Evolutionary conservation across 805 yeast species (phyloP).

Genomic region (Metschnikowia rubicola): DNA sequence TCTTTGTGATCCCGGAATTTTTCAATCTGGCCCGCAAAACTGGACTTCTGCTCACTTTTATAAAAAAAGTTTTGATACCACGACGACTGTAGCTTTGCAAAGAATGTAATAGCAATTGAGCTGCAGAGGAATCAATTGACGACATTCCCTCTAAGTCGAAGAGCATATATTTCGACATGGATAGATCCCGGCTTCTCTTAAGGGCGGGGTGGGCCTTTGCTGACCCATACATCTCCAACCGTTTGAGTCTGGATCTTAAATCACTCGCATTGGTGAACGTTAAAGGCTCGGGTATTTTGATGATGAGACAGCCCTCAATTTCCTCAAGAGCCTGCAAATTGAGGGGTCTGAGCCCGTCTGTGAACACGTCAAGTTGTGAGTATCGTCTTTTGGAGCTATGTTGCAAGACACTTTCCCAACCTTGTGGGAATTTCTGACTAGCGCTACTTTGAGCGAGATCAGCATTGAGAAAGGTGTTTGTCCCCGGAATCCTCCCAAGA

Average conservation of each 20-base stretch:
- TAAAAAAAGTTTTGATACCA: conserved; percentile 32
- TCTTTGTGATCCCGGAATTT: conserved; percentile 28
- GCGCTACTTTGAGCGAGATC: conserved; percentile 22
- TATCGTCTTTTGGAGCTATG: conserved; percentile 3
- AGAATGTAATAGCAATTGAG: conserved; percentile 31
- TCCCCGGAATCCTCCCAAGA: conserved; percentile 52
- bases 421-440: neutral
- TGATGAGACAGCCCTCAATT: conserved; percentile 42
- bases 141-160: conserved; percentile 44
- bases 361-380: conserved; percentile 31
- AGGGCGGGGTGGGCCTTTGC: conserved; percentile 43
- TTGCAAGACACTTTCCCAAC: neutral
- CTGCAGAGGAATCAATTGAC: conserved; percentile 41
- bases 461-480: conserved; percentile 41
- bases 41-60: conserved; percentile 28
- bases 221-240: conserved; percentile 43
- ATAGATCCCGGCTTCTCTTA: conserved; percentile 31
- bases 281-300: conserved; percentile 43
- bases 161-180: conserved; percentile 40
- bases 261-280: conserved; percentile 42
- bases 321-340: conserved; percentile 38
- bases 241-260: conserved; percentile 32
- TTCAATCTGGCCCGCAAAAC: conserved; percentile 28
- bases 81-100: conserved; percentile 29
- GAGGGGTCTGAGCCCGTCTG: conserved; percentile 32